A percentile compares a stretch with the other conserved stretches of the same genome.
Evolutionary conservation across 2,329 filamentous ascomycete genomes (phyloP).

Genomic region (Aspergillus sp.): DNA sequence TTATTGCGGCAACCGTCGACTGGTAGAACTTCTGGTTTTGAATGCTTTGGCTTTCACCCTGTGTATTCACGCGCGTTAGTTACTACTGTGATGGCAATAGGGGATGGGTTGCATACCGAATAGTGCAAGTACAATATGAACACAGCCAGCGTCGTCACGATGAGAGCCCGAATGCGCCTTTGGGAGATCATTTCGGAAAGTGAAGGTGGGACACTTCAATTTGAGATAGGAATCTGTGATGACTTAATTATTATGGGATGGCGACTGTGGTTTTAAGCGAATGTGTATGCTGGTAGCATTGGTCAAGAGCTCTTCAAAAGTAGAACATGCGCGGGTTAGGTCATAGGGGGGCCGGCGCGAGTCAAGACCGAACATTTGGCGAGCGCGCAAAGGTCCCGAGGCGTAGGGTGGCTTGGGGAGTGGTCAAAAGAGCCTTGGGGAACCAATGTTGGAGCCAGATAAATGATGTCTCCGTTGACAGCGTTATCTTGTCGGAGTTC

Average conservation of each 20-base stretch:
- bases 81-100: background rate
- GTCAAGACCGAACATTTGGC: conserved; percentile 17
- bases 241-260: background rate
- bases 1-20: conserved; percentile 55
- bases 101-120: conserved; percentile 50
- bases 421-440: background rate
- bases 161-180: conserved; percentile 67
- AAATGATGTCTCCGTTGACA: background rate
- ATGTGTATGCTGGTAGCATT: conserved; percentile 6
- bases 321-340: conserved; percentile 8
- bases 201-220: background rate
- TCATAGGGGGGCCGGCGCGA: conserved; percentile 18
- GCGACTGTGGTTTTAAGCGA: background rate
- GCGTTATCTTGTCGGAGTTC: background rate
- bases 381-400: background rate
- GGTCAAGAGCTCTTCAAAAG: background rate
- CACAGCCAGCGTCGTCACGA: conserved; percentile 63
- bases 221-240: background rate
- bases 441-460: background rate
- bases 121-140: conserved; percentile 73
- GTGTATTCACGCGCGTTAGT: background rate
- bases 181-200: conserved; percentile 61
- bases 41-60: conserved; percentile 42
- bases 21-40: conserved; percentile 54
- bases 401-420: background rate